A percentile compares a stretch with the other conserved stretches of the same genome.
These are phyloP conservation scores for Penicillium cataractarum DNA, from an alignment of 495 filamentous ascomycete species.

Conservation along the genomic window DNA sequence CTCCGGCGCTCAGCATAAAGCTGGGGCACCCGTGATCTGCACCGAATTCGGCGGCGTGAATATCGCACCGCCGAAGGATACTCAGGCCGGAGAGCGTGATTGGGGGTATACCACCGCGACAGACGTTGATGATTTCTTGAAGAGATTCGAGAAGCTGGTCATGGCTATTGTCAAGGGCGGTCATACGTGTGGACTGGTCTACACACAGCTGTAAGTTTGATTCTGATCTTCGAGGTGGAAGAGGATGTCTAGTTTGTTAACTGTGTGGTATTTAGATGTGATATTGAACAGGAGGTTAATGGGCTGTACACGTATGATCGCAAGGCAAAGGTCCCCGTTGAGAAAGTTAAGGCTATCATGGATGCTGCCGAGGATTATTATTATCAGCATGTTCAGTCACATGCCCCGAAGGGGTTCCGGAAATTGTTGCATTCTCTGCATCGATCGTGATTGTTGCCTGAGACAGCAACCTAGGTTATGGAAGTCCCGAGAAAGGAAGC, in stretches of 20 bases:
- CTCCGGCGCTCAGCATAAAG: constrained; percentile 44
- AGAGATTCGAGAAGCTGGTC: constrained; percentile 37
- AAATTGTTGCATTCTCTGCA: constrained; percentile 28
- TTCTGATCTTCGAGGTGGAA: background rate
- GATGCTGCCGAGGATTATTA: constrained; percentile 39
- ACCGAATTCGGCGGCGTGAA: constrained; percentile 64
- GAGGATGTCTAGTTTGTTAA: constrained; percentile 6
- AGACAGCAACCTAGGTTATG: background rate
- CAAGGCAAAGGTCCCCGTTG: constrained; percentile 38
- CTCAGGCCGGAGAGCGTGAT: constrained; percentile 31
- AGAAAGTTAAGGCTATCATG: constrained; percentile 40
- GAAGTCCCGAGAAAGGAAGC: too few species aligned
- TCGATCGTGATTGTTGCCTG: background rate
- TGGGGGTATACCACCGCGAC: constrained; percentile 47
- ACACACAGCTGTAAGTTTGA: constrained; percentile 42
- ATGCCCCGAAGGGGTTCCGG: constrained; percentile 28
- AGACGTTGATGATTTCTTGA: constrained; percentile 38
- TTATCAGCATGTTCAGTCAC: constrained; percentile 31
- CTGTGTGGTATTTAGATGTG: constrained; percentile 25
- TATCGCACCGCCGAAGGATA: constrained; percentile 49
- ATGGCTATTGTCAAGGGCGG: constrained; percentile 42
- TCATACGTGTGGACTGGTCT: constrained; percentile 41
- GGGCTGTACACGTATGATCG: constrained; percentile 43
- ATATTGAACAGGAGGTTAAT: constrained; percentile 48
- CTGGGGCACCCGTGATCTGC: constrained; percentile 58